phyloP scores from a whole-genome alignment of 1,139 yeast species.

The Kodamaea sp. region DNA sequence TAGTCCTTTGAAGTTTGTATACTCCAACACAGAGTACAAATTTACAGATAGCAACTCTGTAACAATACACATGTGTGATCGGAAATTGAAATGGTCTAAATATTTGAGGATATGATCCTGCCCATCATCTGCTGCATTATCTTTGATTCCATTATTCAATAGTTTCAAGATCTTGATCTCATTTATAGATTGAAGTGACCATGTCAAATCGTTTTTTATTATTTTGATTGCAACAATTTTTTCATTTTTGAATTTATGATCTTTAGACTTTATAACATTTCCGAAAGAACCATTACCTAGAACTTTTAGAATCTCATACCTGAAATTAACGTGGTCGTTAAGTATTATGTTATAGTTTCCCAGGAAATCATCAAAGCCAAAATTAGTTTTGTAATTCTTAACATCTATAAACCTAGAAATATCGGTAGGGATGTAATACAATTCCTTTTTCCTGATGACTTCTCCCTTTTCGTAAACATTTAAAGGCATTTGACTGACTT shows the following conservation, averaged over 20 bases:
- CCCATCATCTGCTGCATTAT: constrained; percentile 19
- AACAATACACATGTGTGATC: constrained; percentile 80
- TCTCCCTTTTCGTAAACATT: constrained; percentile 55
- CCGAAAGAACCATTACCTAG: constrained; percentile 88
- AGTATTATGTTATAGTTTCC: constrained; percentile 58
- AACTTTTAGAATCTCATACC: constrained; percentile 58
- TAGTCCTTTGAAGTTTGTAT: constrained; percentile 60
- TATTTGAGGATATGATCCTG: constrained; percentile 43
- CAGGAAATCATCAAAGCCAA: constrained; percentile 69
- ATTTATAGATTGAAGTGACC: constrained; percentile 75
- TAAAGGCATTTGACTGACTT: constrained; percentile 15
- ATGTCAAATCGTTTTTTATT: constrained; percentile 67
- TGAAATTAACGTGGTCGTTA: constrained; percentile 73
- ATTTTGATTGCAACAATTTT: constrained; percentile 68
- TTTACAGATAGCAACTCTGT: constrained; percentile 72
- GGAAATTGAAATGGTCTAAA: constrained; percentile 68
- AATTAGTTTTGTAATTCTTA: constrained; percentile 45
- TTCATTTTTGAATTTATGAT: constrained; percentile 47
- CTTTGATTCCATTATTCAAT: constrained; percentile 25
- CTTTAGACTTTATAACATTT: constrained; percentile 65
- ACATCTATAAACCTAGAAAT: constrained; percentile 36
- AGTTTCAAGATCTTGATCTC: constrained; percentile 68
- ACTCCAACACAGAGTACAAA: constrained; percentile 61
- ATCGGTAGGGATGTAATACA: constrained; percentile 35
- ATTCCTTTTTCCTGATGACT: constrained; percentile 35